phyloP scores from a whole-genome alignment of 1,284 basidiomycete species.

The Fomitopsis pinicola region DNA sequence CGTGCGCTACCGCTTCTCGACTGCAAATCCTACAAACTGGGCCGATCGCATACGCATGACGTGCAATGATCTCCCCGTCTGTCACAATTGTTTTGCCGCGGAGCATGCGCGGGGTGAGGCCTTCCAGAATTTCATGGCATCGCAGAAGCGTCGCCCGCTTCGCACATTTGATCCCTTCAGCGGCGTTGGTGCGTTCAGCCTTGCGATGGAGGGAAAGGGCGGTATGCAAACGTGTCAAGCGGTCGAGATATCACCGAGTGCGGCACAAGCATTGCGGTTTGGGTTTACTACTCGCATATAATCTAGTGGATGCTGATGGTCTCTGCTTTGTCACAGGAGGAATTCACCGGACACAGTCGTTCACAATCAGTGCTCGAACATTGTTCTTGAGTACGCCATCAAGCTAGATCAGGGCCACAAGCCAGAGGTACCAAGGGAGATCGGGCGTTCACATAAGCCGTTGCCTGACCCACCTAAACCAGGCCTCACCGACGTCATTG shows the following conservation, averaged over 20 bases:
- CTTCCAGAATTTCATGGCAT: constrained; percentile 18
- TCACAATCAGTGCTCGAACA: constrained; percentile 60
- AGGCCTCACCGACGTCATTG: constrained; percentile 54
- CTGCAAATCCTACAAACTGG: constrained; percentile 38
- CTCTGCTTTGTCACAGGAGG: constrained; percentile 22
- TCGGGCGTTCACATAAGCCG: constrained; percentile 22
- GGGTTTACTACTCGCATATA: constrained; percentile 13
- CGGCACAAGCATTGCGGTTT: constrained; percentile 59
- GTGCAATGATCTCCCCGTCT: constrained; percentile 37
- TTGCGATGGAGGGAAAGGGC: constrained; percentile 47
- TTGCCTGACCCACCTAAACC: constrained; percentile 44
- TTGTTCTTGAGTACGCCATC: constrained; percentile 50
- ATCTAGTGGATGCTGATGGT: not conserved
- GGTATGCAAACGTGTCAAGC: constrained; percentile 57
- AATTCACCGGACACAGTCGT: constrained; percentile 43
- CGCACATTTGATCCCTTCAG: constrained; percentile 59
- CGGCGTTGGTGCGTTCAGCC: constrained; percentile 61
- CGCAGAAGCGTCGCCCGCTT: constrained; percentile 29
- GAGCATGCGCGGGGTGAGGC: constrained; percentile 27
- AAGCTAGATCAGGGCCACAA: constrained; percentile 39
- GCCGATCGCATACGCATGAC: constrained; percentile 24
- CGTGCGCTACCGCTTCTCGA: constrained; percentile 43
- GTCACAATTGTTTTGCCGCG: constrained; percentile 39
- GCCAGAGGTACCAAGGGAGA: constrained; percentile 32
- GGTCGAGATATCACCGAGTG: constrained; percentile 66